Evolutionary conservation across 2,329 filamentous ascomycete species (phyloP), one percentile per base, ranked within the genome.

Genomic region (Aspergillus sp.): DNA sequence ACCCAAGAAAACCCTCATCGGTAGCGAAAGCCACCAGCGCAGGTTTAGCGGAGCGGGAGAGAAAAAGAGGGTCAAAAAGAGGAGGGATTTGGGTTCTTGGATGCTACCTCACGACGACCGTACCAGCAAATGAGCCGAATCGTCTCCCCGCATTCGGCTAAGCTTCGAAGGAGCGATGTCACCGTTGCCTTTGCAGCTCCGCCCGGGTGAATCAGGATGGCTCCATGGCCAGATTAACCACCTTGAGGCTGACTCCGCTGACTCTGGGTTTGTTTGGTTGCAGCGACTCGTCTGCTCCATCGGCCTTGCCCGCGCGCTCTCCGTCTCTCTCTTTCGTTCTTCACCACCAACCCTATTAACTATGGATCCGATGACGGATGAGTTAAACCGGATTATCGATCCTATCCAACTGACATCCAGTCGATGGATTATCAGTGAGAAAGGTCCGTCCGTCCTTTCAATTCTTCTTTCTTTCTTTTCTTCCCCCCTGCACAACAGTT

Each of bases 91-190:
- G 32, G 32, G 32, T 36, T 30, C 11, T 30, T 36, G 25, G 32
- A 58, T 60, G 27, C 59, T 58, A 60, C 59, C 59, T 57, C 48
- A 52, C 56, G 36, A 42, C 56, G 30, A 53, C 56, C 13, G 56
- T 58, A 42, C 48, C 38, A 58, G 38, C 39, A 41, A 58, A 38
- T 38, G 53, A 56, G 27, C 55, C 36, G 50, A 54, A 39, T 64
- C 49, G 60, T 54, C 54, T 60, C 65, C 63, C 66, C 63, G 63
- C 63, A 68, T 66, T 61, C 63, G 63, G 63, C 60, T 51, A 44
- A 44, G 42, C 61, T 61, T 61, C 41, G 36, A 17, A 23, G 21
- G n/a, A 11, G 58, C 59, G 60, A 67, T 67, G 66, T 59, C 60
- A 68, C 65, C 64, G 64, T 68, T 57, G 6, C 64, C 17, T 64